These are phyloP conservation scores for Caulochytrium protostelioides DNA, from an alignment of 371 early-diverging fungal species.

Conservation along the genomic window DNA sequence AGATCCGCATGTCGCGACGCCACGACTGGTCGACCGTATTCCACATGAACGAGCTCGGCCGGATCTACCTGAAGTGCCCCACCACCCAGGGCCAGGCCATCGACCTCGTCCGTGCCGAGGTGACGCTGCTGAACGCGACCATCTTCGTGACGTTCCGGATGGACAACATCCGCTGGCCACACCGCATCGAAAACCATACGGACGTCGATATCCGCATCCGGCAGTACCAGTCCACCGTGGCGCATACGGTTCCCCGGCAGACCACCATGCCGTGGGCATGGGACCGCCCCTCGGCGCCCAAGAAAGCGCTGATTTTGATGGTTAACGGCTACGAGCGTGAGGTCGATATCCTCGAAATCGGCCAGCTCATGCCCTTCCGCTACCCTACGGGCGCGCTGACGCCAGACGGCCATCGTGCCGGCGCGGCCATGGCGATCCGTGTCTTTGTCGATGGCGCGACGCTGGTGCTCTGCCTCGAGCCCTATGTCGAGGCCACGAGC, in stretches of 20 bases:
- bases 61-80: constrained; percentile 50
- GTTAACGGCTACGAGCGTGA: constrained; percentile 50
- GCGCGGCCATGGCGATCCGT: constrained; percentile 49
- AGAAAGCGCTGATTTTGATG: constrained; percentile 49
- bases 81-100: constrained; percentile 28
- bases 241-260: too few species aligned
- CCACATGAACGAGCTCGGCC: constrained; percentile 65
- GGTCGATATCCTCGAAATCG: constrained; percentile 74
- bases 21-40: constrained; percentile 60
- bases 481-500: constrained; percentile 29
- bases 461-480: constrained; percentile 49
- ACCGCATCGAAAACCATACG: constrained; percentile 64
- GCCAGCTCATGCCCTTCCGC: constrained; percentile 58
- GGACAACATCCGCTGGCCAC: constrained; percentile 74
- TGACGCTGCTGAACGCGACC: constrained; percentile 63
- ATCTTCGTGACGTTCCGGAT: constrained; percentile 61
- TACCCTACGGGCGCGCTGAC: constrained; percentile 36
- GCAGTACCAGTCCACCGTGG: constrained; percentile 39
- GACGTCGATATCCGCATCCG: constrained; percentile 52
- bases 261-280: constrained; percentile 77
- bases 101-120: constrained; percentile 49
- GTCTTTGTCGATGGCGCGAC: constrained; percentile 65
- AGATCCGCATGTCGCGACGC: constrained; percentile 38
- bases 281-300: constrained; percentile 63
- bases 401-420: neutral